Base-by-base conservation (phyloP, 2,329 filamentous ascomycete genomes). In the Zasmidium angulare region DNA sequence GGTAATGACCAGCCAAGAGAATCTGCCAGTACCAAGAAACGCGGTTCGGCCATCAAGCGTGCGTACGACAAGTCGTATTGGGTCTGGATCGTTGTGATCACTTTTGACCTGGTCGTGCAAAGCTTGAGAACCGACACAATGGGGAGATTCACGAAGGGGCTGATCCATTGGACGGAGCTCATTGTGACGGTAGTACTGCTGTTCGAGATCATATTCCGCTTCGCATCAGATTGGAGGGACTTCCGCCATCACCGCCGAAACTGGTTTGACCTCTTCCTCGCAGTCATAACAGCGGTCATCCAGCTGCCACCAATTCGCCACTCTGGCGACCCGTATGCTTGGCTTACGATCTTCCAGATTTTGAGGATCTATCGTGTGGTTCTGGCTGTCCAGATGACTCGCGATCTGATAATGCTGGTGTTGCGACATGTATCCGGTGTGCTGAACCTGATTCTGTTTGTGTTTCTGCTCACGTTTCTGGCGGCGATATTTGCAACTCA, bases 391-490 rank as follows among this genome's bases (percentile, higher is more conserved):
- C 88, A 92, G 3, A 86, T 97, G 67, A 99, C 93, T 0, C 84
- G 90, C 63, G 89, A 92, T 63, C 84, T 99, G 55, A 95, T 99
- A 71, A 79, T 89, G 67, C 69, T 96, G 31, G 95, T 99, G 2
- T 83, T 99, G 61, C 89, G 95, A 62, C 98, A 98, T 72, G 89
- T 92, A 3, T 86, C 88, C 48, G 96, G 96, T 89, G 88, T 99
- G 62, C 84, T 90, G 43, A 99, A 99, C 72, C 79, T 99, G 62
- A 96, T 99, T 78, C 80, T 98, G 19, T 99, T 99, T 73, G 92
- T 99, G 69, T 96, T 98, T 71, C 81, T 99, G 53, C 90, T 97
- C 71, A 97, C 93, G 0, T 98, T 96, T 70, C 82, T 99, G 49
- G 90, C 93, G 67, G 89, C 95, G 2, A 96, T 99, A 59, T 92